These are phyloP conservation scores for Epichloe scottii DNA, from an alignment of 2,329 filamentous ascomycete species.

Conservation along the genomic window DNA sequence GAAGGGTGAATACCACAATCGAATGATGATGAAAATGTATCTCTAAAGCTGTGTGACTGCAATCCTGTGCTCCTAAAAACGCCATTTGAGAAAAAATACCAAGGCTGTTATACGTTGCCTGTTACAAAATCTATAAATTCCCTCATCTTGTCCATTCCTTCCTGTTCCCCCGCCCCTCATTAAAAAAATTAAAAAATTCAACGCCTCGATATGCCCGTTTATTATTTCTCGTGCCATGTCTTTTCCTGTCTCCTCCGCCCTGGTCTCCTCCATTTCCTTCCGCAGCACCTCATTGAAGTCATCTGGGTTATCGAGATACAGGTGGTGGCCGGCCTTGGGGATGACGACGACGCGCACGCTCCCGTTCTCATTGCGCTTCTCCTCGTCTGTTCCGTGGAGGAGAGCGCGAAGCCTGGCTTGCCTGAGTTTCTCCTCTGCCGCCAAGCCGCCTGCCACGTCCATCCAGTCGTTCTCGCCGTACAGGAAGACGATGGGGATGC, in stretches of 20 bases:
- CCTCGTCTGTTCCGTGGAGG: slow-evolving; percentile 49
- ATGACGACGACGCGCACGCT: slow-evolving; percentile 74
- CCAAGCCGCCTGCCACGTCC: slow-evolving; percentile 78
- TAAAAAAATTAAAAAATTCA: no score
- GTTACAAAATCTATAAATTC: no score
- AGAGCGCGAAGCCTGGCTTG: slow-evolving; percentile 50
- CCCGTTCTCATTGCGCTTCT: slow-evolving; percentile 62
- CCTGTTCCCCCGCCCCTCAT: no score
- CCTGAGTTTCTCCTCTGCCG: slow-evolving; percentile 67
- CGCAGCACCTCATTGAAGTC: slow-evolving; percentile 42
- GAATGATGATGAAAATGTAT: no score
- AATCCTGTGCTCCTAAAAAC: no score
- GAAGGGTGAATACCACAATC: no score
- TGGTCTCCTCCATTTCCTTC: slow-evolving; percentile 41
- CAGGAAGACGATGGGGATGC: slow-evolving; percentile 80
- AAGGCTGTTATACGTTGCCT: no score
- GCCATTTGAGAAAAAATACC: no score
- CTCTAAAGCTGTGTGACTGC: no score
- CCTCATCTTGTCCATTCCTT: no score
- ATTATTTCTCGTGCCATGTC: no score
- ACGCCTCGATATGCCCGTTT: no score
- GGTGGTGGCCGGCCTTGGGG: slow-evolving; percentile 43
- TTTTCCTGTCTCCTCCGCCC: slow-evolving; percentile 9
- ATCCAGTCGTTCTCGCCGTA: slow-evolving; percentile 99
- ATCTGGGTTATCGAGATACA: slow-evolving; percentile 47